phyloP scores from a whole-genome alignment of 768 basidiomycete species.

The Clavulina sp. region DNA sequence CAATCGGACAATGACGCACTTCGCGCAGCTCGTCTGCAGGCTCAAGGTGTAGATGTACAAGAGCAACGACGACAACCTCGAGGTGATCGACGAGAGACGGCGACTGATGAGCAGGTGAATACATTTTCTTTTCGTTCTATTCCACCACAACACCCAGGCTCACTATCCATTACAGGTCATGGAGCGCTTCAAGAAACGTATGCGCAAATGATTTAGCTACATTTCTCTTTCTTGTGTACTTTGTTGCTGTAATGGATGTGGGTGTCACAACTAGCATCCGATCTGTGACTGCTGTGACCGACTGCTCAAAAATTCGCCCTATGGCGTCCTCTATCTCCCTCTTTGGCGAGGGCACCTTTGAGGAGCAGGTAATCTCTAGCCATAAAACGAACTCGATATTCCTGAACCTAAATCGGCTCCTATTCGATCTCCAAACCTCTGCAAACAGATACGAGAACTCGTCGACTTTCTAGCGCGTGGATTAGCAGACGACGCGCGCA shows the following conservation, averaged over 20 bases:
- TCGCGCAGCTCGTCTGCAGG: slow-evolving; percentile 73
- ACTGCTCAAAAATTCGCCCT: slow-evolving; percentile 35
- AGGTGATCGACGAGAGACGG: slow-evolving; percentile 49
- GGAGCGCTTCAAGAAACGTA: slow-evolving; percentile 95
- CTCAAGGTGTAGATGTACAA: slow-evolving; percentile 35
- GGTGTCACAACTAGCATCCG: neutral
- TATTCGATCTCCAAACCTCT: neutral
- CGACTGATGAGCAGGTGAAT: slow-evolving; percentile 78
- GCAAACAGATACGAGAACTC: slow-evolving; percentile 53
- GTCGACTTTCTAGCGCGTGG: slow-evolving; percentile 54
- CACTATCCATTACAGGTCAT: slow-evolving; percentile 39
- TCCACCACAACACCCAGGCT: neutral
- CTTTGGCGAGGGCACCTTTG: slow-evolving; percentile 76
- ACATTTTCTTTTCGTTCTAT: neutral
- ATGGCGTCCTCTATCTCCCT: slow-evolving; percentile 59
- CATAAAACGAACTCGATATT: neutral
- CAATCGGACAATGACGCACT: slow-evolving; percentile 78
- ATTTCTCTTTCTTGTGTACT: neutral
- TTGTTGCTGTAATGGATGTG: neutral
- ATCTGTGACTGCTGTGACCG: too few species aligned
- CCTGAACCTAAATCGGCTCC: neutral
- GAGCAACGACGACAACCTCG: slow-evolving; percentile 5
- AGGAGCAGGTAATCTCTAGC: slow-evolving; percentile 46
- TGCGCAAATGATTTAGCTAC: slow-evolving; percentile 21
- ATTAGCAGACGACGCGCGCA: slow-evolving; percentile 50